These are phyloP conservation scores for Steccherinum ochraceum DNA, from an alignment of 768 basidiomycete species.

Conservation along the genomic window DNA sequence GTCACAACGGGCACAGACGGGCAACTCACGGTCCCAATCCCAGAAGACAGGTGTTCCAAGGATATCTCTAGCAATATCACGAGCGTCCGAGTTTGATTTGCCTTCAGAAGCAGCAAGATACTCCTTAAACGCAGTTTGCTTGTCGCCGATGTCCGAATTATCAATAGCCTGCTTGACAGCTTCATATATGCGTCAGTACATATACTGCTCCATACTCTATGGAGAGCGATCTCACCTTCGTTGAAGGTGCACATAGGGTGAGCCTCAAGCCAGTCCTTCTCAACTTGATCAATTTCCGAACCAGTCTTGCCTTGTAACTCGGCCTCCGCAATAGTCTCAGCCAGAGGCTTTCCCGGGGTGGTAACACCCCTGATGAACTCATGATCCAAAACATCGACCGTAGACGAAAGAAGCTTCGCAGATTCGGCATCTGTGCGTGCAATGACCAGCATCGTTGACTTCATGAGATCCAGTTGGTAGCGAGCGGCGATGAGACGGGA, in stretches of 20 bases:
- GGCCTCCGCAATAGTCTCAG: conserved; percentile 64
- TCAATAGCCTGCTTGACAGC: conserved; percentile 57
- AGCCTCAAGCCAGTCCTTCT: conserved; percentile 64
- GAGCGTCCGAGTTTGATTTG: conserved; percentile 68
- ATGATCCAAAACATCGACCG: conserved; percentile 78
- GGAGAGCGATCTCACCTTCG: conserved; percentile 46
- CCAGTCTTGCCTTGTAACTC: conserved; percentile 59
- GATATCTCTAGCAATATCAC: conserved; percentile 67
- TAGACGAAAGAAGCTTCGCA: conserved; percentile 77
- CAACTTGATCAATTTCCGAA: conserved; percentile 64
- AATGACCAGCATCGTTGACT: conserved; percentile 82
- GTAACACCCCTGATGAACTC: conserved; percentile 63
- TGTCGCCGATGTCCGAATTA: conserved; percentile 39
- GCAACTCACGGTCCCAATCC: conserved; percentile 80
- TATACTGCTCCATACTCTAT: background rate
- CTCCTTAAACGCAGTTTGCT: conserved; percentile 46
- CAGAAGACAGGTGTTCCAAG: conserved; percentile 69
- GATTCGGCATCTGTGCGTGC: conserved; percentile 92
- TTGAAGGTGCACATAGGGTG: conserved; percentile 79
- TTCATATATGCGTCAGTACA: conserved; percentile 19
- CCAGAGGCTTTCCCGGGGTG: conserved; percentile 44
- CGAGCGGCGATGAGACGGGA: conserved; percentile 80
- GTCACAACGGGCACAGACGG: background rate
- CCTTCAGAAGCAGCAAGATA: conserved; percentile 55
- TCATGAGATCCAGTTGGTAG: conserved; percentile 87